These are phyloP conservation scores for Piper longum DNA, from an alignment of 164 flowering plant species.

Conservation along the genomic window DNA sequence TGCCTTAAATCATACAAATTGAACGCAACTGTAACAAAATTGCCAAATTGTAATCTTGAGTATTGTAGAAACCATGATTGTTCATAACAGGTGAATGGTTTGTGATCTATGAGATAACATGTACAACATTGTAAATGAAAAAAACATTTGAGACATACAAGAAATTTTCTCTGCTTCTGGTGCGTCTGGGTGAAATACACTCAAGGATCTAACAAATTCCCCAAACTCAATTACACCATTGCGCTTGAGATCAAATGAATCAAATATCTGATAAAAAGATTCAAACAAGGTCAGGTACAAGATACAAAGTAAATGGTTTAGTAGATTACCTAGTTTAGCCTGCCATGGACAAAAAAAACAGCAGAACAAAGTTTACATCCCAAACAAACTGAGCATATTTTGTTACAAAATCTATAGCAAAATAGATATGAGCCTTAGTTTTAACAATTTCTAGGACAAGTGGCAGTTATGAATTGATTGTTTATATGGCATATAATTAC, in stretches of 20 bases:
- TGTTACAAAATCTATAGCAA: too few species aligned
- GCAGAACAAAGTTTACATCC: too few species aligned
- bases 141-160: conserved; percentile 28
- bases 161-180: conserved; percentile 41
- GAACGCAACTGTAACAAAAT: conserved; percentile 52
- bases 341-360: too few species aligned
- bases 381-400: too few species aligned
- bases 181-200: conserved; percentile 71
- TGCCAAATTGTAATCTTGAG: background rate
- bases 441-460: too few species aligned
- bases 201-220: conserved; percentile 70
- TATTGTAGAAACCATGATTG: background rate
- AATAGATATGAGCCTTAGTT: too few species aligned
- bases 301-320: background rate
- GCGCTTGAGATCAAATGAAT: conserved; percentile 61
- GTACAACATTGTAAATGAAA: background rate
- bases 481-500: background rate
- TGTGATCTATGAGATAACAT: background rate
- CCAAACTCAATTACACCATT: conserved; percentile 86
- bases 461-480: too few species aligned
- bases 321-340: too few species aligned
- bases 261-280: conserved; percentile 49
- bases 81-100: background rate
- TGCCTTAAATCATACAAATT: conserved; percentile 56
- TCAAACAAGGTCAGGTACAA: background rate